Evolutionary conservation across 345 rosid genomes (phyloP).

Genomic region (Gossypioides kirkii): DNA sequence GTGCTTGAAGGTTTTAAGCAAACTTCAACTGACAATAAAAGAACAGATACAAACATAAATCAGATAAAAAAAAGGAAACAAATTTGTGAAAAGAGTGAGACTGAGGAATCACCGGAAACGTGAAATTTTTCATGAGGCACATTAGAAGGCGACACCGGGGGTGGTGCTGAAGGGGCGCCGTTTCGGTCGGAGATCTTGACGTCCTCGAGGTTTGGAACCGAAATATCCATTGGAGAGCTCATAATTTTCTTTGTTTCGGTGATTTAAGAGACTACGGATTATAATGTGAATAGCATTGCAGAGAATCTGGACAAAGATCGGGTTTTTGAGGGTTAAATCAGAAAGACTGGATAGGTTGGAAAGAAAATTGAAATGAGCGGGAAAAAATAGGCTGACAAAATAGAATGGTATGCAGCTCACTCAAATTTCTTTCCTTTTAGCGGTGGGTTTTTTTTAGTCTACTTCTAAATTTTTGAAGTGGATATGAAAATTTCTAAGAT

Average conservation of each 20-base stretch:
- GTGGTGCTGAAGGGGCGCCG: constrained; percentile 23
- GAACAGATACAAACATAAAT: neutral
- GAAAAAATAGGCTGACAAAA: neutral
- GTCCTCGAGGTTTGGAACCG: constrained; percentile 25
- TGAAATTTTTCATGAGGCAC: constrained; percentile 41
- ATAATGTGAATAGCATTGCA: neutral
- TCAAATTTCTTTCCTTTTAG: neutral
- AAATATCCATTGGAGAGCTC: constrained; percentile 69
- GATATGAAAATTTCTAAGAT: no score
- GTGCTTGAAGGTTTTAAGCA: constrained; percentile 89
- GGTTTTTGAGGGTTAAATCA: neutral
- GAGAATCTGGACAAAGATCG: neutral
- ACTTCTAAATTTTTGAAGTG: no score
- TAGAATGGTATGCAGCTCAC: neutral
- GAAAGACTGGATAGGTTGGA: neutral
- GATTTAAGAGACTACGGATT: constrained; percentile 14
- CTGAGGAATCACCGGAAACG: constrained; percentile 54
- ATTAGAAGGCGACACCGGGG: constrained; percentile 29
- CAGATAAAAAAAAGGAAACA: neutral
- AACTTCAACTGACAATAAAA: constrained; percentile 61
- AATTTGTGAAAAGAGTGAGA: neutral
- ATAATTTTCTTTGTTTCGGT: constrained; percentile 18
- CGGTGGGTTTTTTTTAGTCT: no score
- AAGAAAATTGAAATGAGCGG: neutral
- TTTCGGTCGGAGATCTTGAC: constrained; percentile 28